Evolutionary conservation across 495 filamentous ascomycete genomes (phyloP).

Genomic region (Rhizodiscina lignyota): DNA sequence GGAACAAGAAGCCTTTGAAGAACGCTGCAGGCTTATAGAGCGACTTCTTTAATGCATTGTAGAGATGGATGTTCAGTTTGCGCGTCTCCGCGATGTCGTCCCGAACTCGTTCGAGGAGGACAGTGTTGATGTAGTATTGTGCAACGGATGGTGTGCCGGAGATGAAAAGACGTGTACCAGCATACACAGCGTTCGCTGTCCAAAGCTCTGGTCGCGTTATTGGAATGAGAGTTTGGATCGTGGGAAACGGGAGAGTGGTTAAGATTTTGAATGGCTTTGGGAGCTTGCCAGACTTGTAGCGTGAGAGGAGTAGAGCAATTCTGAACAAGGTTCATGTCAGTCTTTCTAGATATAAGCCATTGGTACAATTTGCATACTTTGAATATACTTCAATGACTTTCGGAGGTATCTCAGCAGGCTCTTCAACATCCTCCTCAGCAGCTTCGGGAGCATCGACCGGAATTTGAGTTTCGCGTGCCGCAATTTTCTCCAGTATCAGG

Average conservation of each 20-base stretch:
- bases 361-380: constrained; percentile 38
- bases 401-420: constrained; percentile 70
- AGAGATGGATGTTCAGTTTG: constrained; percentile 90
- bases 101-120: constrained; percentile 74
- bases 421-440: constrained; percentile 33
- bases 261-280: constrained; percentile 97
- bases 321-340: constrained; percentile 22
- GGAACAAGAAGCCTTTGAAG: constrained; percentile 93
- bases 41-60: constrained; percentile 78
- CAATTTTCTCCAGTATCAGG: constrained; percentile 85
- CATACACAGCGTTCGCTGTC: constrained; percentile 77
- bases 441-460: constrained; percentile 3
- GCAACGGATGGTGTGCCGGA: constrained; percentile 58
- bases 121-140: constrained; percentile 62
- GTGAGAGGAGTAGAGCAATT: constrained; percentile 72
- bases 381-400: constrained; percentile 90
- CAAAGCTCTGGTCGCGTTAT: constrained; percentile 69
- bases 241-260: constrained; percentile 69
- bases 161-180: constrained; percentile 77
- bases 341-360: not conserved
- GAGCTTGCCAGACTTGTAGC: constrained; percentile 86
- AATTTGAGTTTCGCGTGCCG: constrained; percentile 60
- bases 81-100: constrained; percentile 76
- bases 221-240: constrained; percentile 59
- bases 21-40: constrained; percentile 93